Evolutionary conservation across 2,329 filamentous ascomycete species (phyloP).

Genomic region (Sordariomycetes sp.): DNA sequence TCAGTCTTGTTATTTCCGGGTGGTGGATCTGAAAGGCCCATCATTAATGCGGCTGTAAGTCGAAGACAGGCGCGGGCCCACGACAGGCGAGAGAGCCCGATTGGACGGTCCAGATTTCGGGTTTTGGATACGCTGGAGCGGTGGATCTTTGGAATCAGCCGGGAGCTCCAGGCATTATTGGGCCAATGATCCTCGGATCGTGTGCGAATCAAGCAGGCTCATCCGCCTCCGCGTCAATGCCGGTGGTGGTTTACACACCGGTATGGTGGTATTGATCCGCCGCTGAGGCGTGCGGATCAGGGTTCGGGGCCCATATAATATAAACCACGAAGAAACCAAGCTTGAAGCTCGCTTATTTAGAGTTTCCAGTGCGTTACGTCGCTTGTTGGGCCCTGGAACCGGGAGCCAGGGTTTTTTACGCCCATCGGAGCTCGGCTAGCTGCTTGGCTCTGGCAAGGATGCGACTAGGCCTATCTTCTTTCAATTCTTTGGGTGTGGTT

Average conservation of each 20-base stretch:
- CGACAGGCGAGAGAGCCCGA: neutral
- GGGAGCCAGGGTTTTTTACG: no score
- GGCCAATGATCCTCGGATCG: neutral
- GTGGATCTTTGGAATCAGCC: neutral
- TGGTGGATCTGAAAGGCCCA: neutral
- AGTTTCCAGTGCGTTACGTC: constrained; percentile 1
- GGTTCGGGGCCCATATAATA: neutral
- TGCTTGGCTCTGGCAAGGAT: no score
- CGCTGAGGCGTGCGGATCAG: no score
- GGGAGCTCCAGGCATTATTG: neutral
- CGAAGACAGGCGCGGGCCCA: neutral
- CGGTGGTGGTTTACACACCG: no score
- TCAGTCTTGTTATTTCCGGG: neutral
- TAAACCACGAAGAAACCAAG: neutral
- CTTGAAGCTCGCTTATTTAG: neutral
- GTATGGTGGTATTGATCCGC: no score
- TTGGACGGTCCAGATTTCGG: neutral
- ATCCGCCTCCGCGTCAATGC: neutral
- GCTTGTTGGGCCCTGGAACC: neutral
- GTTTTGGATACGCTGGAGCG: neutral
- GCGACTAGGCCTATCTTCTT: no score
- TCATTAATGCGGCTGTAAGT: neutral
- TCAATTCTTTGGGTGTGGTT: no score
- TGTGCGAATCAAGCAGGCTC: neutral
- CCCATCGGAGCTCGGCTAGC: no score